Base-by-base conservation (phyloP, 2,329 filamentous ascomycete genomes). In the Aspergillaceae sp. region DNA sequence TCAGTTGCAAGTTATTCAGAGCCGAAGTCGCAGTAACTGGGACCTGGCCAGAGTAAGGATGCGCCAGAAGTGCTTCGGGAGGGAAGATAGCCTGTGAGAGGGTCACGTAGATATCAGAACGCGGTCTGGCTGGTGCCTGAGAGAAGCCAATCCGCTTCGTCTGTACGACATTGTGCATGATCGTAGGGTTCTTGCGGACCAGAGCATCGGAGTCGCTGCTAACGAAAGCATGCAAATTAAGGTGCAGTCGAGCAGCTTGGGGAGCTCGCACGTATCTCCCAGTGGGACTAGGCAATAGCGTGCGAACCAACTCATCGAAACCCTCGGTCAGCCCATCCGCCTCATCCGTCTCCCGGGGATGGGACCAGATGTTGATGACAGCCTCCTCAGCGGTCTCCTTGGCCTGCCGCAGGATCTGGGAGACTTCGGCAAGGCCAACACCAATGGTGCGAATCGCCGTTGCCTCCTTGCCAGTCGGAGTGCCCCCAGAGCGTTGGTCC, bases 71-170 rank as follows among this genome's bases (percentile, higher is more conserved):
- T 7, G 78, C 77, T 52, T 80, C 77, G 47, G 82, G 82, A 11
- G 84, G 83, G 27, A 98, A 73, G n/a, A 83, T 75, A 0, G 88
- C 86, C 52, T 88, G 83, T 48, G 82, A 81, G 41, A 98, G 68
- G 0, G 89, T 96, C 40, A 98, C 68, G 62, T 98, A 98, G 43
- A 98, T 97, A 64, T 98, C 94, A 7, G 89, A 96, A 57, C 94
- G 78, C 10, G 86, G 77, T 62, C 88, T 90, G 0, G 85, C 89
- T 0, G 92, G 91, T 1, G 90, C 90, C 8, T 90, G 90, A 3
- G 91, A 87, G 63, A 98, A 97, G 2, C 90, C 92, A 65, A 97
- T 90, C 63, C 92, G 92, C 57, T 77, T 84, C 0, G 90, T 94
- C 64, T 85, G 85, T 47, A 77, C 76, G 49, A 97, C 79, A 43